phyloP scores from a whole-genome alignment of 179 eudicot genomes.

The Spergularia azorica region DNA sequence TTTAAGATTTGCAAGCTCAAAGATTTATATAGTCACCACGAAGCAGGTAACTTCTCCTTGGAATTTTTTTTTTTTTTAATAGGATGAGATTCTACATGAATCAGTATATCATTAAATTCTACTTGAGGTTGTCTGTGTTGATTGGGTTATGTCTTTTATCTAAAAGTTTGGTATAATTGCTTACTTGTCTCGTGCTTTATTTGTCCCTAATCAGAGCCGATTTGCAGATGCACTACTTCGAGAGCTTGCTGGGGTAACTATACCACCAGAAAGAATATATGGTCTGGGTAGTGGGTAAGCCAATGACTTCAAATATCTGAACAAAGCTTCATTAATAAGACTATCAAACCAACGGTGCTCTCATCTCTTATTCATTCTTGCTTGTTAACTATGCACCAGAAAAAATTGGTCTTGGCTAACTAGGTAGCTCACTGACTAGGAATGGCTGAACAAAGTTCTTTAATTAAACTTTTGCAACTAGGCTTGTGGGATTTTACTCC shows the following conservation, averaged over 20 bases:
- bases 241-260: slow-evolving; percentile 84
- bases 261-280: slow-evolving; percentile 84
- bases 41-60: slow-evolving; percentile 60
- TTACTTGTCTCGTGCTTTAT: slow-evolving; percentile 17
- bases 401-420: slow-evolving; percentile 73
- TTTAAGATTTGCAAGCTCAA: slow-evolving; percentile 82
- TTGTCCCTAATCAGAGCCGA: slow-evolving; percentile 56
- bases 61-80: not conserved
- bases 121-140: too few species aligned
- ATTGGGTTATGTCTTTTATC: not conserved
- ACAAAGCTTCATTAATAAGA: not conserved
- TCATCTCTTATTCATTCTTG: not conserved
- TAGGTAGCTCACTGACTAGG: slow-evolving; percentile 48
- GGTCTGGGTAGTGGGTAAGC: slow-evolving; percentile 94
- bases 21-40: slow-evolving; percentile 85
- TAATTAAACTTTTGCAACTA: not conserved
- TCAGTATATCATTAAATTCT: not conserved
- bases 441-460: slow-evolving; percentile 1
- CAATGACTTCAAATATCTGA: slow-evolving; percentile 1
- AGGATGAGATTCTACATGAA: not conserved
- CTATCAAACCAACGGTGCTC: not conserved
- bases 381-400: slow-evolving; percentile 39
- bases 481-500: not conserved
- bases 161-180: not conserved
- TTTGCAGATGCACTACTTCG: slow-evolving; percentile 87